Conservation (phyloP, 805 yeast species). For the Hanseniaspora jakobsenii region DNA sequence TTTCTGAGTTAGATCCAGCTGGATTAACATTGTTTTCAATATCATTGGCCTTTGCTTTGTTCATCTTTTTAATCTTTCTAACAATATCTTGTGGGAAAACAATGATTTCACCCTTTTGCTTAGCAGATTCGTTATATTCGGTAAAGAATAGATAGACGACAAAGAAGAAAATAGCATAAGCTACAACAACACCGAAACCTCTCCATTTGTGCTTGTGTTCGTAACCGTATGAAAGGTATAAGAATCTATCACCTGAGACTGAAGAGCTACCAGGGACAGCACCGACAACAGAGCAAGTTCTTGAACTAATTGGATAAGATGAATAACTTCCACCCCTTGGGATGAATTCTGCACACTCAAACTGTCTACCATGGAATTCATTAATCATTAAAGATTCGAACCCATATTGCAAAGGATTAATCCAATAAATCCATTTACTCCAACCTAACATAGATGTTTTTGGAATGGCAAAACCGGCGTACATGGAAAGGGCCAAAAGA, state of each 20-base stretch:
- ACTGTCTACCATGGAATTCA: slow-evolving; percentile 32
- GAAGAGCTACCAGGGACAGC: slow-evolving; percentile 35
- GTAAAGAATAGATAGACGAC: slow-evolving; percentile 40
- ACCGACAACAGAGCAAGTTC: slow-evolving; percentile 42
- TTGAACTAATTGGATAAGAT: slow-evolving; percentile 21
- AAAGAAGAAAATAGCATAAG: slow-evolving; percentile 42
- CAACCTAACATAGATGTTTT: slow-evolving; percentile 35
- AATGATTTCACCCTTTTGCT: slow-evolving; percentile 60
- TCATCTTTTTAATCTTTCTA: slow-evolving; percentile 34
- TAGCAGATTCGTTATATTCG: slow-evolving; percentile 49
- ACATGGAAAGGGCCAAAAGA: slow-evolving; percentile 31
- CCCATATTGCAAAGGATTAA: slow-evolving; percentile 34
- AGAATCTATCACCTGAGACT: slow-evolving; percentile 40
- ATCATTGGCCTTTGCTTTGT: neutral
- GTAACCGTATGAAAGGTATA: slow-evolving; percentile 34
- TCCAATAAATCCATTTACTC: slow-evolving; percentile 37
- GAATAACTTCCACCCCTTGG: slow-evolving; percentile 38
- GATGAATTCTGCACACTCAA: slow-evolving; percentile 29
- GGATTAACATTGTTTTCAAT: slow-evolving; percentile 10
- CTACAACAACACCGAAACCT: slow-evolving; percentile 46
- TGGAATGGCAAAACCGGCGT: slow-evolving; percentile 36
- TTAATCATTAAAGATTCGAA: slow-evolving; percentile 37
- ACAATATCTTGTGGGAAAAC: slow-evolving; percentile 44
- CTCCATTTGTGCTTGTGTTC: slow-evolving; percentile 42
- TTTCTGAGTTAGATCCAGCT: slow-evolving; percentile 11